A percentile compares a stretch with the other conserved stretches of the same genome.
Evolutionary conservation across 129 eudicot genomes (phyloP).

Genomic region (Kitagawia praeruptora): DNA sequence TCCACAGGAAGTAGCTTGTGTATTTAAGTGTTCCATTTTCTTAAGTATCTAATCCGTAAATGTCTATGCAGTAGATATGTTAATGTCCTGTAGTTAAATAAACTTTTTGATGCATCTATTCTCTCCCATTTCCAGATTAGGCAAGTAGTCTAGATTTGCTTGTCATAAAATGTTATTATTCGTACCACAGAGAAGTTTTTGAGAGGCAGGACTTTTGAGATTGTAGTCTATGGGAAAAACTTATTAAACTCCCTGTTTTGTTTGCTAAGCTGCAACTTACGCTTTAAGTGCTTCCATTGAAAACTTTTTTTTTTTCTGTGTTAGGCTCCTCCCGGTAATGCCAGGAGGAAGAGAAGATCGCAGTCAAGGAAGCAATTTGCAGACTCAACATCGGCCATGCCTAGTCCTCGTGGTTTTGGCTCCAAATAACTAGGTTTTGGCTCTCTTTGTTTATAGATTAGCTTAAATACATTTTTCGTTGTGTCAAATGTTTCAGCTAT

Average conservation of each 20-base stretch:
- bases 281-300: not conserved
- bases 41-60: not conserved
- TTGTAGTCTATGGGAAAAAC: not conserved
- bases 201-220: not conserved
- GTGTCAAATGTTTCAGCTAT: not conserved
- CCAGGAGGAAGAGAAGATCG: constrained; percentile 71
- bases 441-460: not conserved
- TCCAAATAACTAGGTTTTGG: constrained; percentile 22
- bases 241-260: not conserved
- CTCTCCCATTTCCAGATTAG: not conserved
- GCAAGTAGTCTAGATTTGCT: not conserved
- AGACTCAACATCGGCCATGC: constrained; percentile 42
- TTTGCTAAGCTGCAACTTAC: not conserved
- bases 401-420: constrained; percentile 87
- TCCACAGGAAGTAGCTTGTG: not conserved
- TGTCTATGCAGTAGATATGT: not conserved
- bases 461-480: not conserved
- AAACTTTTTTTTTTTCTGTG: not conserved
- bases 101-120: not conserved
- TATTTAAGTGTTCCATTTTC: too few relatives aligned
- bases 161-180: not conserved
- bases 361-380: constrained; percentile 63
- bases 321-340: constrained; percentile 96
- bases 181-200: not conserved
- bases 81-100: not conserved